Evolutionary conservation across 805 yeast species (phyloP).

Genomic region (Kazachstania viticola): DNA sequence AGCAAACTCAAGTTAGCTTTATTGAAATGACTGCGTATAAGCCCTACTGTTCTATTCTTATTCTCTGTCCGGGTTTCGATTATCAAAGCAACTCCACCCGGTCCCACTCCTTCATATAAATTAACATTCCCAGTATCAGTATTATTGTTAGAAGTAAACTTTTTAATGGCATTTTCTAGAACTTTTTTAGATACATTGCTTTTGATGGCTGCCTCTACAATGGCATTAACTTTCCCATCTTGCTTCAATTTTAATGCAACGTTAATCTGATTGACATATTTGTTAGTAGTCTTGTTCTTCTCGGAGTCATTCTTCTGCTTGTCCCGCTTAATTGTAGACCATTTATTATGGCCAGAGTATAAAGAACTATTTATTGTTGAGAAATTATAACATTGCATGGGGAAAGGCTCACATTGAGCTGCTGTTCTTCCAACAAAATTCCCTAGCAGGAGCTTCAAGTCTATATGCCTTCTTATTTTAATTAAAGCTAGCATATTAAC

Average conservation of each 20-base stretch:
- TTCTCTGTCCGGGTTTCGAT: slow-evolving; percentile 86
- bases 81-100: slow-evolving; percentile 79
- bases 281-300: slow-evolving; percentile 56
- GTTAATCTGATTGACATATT: slow-evolving; percentile 61
- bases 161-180: slow-evolving; percentile 75
- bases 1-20: slow-evolving; percentile 44
- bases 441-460: too few species aligned
- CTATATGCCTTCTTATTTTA: too few species aligned
- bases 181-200: slow-evolving; percentile 72
- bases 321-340: slow-evolving; percentile 92
- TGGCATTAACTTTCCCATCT: slow-evolving; percentile 49
- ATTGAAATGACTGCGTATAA: slow-evolving; percentile 62
- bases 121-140: slow-evolving; percentile 38
- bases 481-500: too few species aligned
- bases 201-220: slow-evolving; percentile 62
- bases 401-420: neutral
- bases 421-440: neutral
- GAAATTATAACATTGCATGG: too few species aligned
- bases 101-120: slow-evolving; percentile 82
- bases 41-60: slow-evolving; percentile 68
- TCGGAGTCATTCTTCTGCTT: slow-evolving; percentile 86
- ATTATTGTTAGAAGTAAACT: slow-evolving; percentile 51
- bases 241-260: slow-evolving; percentile 58
- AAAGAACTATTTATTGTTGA: too few species aligned
- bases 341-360: slow-evolving; percentile 72